A percentile compares a stretch with the other conserved stretches of the same genome.
Conservation (phyloP, 345 rosid species). For the Draba incana region DNA sequence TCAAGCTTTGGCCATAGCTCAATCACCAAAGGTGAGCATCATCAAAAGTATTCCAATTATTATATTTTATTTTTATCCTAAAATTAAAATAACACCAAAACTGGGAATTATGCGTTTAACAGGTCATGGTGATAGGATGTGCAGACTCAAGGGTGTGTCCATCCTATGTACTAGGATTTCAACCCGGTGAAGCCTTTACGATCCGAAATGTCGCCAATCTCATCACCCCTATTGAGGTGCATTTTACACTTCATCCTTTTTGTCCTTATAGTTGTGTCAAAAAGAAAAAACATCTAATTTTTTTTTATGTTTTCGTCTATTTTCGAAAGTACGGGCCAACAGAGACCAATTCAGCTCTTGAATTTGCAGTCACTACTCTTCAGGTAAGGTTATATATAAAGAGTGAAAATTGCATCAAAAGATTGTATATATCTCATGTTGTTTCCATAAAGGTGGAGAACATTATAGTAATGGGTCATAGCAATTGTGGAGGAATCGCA, state of each 20-base stretch:
- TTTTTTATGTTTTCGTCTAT: constrained; percentile 4
- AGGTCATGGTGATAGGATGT: constrained; percentile 97
- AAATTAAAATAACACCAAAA: neutral
- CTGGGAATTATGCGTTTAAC: neutral
- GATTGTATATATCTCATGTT: neutral
- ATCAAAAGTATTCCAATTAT: neutral
- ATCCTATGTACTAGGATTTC: constrained; percentile 80
- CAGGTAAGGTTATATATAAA: constrained; percentile 49
- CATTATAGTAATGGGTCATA: constrained; percentile 82
- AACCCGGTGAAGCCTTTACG: constrained; percentile 92
- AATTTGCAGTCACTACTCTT: constrained; percentile 82
- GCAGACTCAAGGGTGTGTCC: constrained; percentile 97
- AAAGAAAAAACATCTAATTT: constrained; percentile 4
- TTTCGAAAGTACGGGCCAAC: constrained; percentile 73
- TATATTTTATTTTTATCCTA: neutral
- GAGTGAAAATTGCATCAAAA: constrained; percentile 3
- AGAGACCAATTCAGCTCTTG: constrained; percentile 93
- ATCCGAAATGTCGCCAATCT: constrained; percentile 93
- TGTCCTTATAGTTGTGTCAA: neutral
- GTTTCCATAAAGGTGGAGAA: constrained; percentile 69
- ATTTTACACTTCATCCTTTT: neutral
- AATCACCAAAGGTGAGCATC: constrained; percentile 78
- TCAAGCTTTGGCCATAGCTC: constrained; percentile 69
- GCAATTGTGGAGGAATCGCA: constrained; percentile 87
- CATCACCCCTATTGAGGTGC: constrained; percentile 78